Evolutionary conservation across 2,329 filamentous ascomycete species (phyloP).

Genomic region (Arthrinium puccinioides): DNA sequence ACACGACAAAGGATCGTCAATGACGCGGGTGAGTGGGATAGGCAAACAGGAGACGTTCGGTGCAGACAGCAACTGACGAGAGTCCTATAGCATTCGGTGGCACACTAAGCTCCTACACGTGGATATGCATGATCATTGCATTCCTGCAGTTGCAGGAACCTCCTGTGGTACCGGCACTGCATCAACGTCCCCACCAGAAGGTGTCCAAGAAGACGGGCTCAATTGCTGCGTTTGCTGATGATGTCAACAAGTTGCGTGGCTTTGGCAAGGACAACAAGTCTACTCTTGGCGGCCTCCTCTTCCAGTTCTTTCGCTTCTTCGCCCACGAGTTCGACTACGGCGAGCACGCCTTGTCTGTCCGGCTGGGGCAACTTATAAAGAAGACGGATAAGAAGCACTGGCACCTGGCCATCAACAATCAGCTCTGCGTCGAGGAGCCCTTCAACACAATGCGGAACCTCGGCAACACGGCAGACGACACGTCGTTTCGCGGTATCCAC

Average conservation of each 20-base stretch:
- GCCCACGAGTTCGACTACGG: slow-evolving; percentile 90
- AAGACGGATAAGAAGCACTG: slow-evolving; percentile 78
- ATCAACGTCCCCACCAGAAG: slow-evolving; percentile 62
- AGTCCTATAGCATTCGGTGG: slow-evolving; percentile 67
- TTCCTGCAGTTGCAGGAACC: slow-evolving; percentile 85
- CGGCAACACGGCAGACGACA: slow-evolving; percentile 93
- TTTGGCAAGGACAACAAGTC: slow-evolving; percentile 78
- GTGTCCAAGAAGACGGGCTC: slow-evolving; percentile 55
- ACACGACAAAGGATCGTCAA: slow-evolving; percentile 88
- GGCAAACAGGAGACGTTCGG: not conserved
- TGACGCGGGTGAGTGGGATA: slow-evolving; percentile 80
- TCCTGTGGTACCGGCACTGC: slow-evolving; percentile 77
- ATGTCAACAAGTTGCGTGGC: slow-evolving; percentile 64
- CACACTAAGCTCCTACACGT: slow-evolving; percentile 95
- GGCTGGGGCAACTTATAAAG: slow-evolving; percentile 68
- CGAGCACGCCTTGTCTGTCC: slow-evolving; percentile 75
- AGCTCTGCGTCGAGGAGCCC: slow-evolving; percentile 90
- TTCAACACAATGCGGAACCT: slow-evolving; percentile 88
- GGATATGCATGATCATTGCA: slow-evolving; percentile 97
- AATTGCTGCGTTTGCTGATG: slow-evolving; percentile 77
- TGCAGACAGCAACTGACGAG: not conserved
- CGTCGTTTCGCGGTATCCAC: slow-evolving; percentile 86
- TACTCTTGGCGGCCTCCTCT: slow-evolving; percentile 76
- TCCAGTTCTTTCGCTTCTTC: slow-evolving; percentile 93
- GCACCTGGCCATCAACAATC: slow-evolving; percentile 72